Base-by-base conservation (phyloP, 805 yeast genomes). In the Wickerhamomyces ciferrii region DNA sequence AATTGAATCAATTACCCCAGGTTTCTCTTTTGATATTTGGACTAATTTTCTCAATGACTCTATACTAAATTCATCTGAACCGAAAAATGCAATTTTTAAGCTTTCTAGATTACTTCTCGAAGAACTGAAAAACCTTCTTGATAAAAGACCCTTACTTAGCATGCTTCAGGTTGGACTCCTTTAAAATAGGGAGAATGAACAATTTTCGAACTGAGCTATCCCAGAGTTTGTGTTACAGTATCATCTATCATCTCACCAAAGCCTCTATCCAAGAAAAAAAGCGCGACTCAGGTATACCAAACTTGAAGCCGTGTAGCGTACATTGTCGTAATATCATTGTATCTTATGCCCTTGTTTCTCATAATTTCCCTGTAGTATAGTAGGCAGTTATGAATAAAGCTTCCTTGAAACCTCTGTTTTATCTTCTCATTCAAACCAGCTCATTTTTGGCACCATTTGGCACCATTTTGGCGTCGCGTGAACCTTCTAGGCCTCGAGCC, bases 41-140 rank as follows among this genome's bases (percentile, higher is more conserved):
- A 70, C 53, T 8, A 75, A 53, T 15, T 66, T 67, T 9, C 62
- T 56, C 17, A 87, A 67, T 3, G 86, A 76, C 9, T 63, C 67
- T 24, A 81, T 74, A 53, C 90, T 81, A 63, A 87, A 88, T 20
- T 61, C 62, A 58, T 88, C 96, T 1, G 90, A 78, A 0, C 96
- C 96, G 62, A 88, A 88, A 58, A 79, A 86, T 1, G 89, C 87
- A 10, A 87, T 52, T 34, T 58, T 57, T 41, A 67, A 14, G 14
- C 20, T 34, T 15, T 25, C 25, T 4, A 35, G 5, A 7, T 6
- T 18, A 14, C 21, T 34, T 13, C 17, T 13, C 14, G 27, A 15
- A 7, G 25, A 29, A 6, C 18, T 18, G 21, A 34, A 34, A 3
- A 7, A 13, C n/a, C 37, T 11, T 18, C 18, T 31, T 13, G 18